Conservation (phyloP, 305 asterid species). For the Galium porrigens region DNA sequence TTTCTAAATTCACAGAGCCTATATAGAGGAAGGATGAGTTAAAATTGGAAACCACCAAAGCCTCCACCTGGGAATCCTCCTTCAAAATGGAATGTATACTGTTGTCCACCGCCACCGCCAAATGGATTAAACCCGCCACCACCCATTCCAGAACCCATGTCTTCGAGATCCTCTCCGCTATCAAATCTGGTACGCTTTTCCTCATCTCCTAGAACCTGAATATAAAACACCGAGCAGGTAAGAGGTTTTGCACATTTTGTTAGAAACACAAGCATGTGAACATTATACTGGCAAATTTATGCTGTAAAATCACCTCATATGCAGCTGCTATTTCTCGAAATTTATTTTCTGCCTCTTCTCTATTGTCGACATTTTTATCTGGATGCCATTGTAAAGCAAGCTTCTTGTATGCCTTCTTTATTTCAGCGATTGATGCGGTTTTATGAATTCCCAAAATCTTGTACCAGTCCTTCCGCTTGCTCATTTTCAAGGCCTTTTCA, state of each 20-base stretch:
- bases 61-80: slow-evolving; percentile 63
- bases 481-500: slow-evolving; percentile 61
- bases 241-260: not conserved
- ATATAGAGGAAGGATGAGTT: not conserved
- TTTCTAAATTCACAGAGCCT: slow-evolving; percentile 2
- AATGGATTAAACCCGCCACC: slow-evolving; percentile 68
- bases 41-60: slow-evolving; percentile 41
- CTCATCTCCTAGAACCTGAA: slow-evolving; percentile 66
- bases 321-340: slow-evolving; percentile 96
- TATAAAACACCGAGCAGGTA: not conserved
- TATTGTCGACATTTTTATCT: slow-evolving; percentile 58
- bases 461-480: slow-evolving; percentile 92
- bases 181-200: slow-evolving; percentile 67
- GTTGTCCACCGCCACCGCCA: slow-evolving; percentile 42
- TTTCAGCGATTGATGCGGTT: slow-evolving; percentile 57
- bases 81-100: slow-evolving; percentile 55
- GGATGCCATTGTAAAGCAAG: slow-evolving; percentile 86
- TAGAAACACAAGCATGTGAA: not conserved
- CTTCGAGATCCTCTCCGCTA: slow-evolving; percentile 67
- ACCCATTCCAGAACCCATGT: slow-evolving; percentile 51
- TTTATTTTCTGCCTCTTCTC: slow-evolving; percentile 86
- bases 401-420: slow-evolving; percentile 85
- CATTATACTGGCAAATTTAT: not conserved
- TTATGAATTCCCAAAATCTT: slow-evolving; percentile 71
- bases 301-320: slow-evolving; percentile 49